Evolutionary conservation across 148 eudicot species (phyloP).

Genomic region (Linanthus parryae): DNA sequence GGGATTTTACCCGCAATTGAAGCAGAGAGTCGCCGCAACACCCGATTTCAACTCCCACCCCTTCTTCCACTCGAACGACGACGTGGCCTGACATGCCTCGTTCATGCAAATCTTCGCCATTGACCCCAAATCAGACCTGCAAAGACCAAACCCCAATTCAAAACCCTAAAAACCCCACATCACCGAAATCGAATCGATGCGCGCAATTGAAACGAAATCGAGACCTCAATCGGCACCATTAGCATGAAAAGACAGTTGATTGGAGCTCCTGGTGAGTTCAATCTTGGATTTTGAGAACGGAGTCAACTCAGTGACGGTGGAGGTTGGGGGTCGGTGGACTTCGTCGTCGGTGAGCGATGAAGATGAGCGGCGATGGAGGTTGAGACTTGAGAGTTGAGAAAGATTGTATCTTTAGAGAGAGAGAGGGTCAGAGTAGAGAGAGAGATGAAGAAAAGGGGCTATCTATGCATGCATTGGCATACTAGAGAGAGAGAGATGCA

Average conservation of each 20-base stretch:
- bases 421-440: neutral
- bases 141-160: conserved; percentile 13
- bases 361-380: neutral
- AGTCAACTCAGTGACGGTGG: neutral
- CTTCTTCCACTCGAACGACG: conserved; percentile 56
- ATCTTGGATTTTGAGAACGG: neutral
- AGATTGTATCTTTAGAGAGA: no score
- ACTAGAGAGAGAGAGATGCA: conserved; percentile 9
- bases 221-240: neutral
- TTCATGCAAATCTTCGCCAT: conserved; percentile 86
- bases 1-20: conserved; percentile 66
- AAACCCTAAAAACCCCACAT: conserved; percentile 9
- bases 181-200: no score
- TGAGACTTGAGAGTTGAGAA: no score
- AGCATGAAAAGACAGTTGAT: neutral
- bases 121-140: conserved; percentile 10
- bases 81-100: conserved; percentile 45
- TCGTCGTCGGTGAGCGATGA: neutral
- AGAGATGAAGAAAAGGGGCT: conserved; percentile 10
- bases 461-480: conserved; percentile 12
- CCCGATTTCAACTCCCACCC: conserved; percentile 84
- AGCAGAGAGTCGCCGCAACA: conserved; percentile 68
- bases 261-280: neutral
- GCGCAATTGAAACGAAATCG: neutral
- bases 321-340: neutral